A percentile compares a stretch with the other conserved stretches of the same genome.
These are phyloP conservation scores for Lanzia echinophila DNA, from an alignment of 2,329 filamentous ascomycete genomes.

Conservation along the genomic window DNA sequence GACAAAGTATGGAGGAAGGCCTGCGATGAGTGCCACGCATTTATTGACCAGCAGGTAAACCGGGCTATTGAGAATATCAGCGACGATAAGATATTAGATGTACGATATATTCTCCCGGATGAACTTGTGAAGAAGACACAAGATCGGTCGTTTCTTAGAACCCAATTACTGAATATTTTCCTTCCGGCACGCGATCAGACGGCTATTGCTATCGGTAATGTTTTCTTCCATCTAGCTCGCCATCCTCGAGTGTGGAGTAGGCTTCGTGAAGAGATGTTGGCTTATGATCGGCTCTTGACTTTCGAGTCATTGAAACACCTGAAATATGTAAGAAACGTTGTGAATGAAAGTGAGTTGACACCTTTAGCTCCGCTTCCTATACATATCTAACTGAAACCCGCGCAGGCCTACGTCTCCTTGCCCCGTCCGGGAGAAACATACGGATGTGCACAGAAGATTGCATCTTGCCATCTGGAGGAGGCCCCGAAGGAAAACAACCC, in stretches of 20 bases:
- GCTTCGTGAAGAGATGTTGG: background rate
- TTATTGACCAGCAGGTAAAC: background rate
- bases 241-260: background rate
- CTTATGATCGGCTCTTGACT: background rate
- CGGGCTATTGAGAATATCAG: background rate
- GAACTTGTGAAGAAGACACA: background rate
- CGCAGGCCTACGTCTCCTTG: background rate
- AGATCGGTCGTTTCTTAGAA: background rate
- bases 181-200: background rate
- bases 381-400: too few species aligned
- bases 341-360: slow-evolving; percentile 43
- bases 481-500: slow-evolving; percentile 17
- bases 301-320: slow-evolving; percentile 39
- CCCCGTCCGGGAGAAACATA: background rate
- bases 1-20: background rate
- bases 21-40: background rate
- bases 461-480: slow-evolving; percentile 20
- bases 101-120: background rate
- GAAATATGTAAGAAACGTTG: slow-evolving; percentile 46
- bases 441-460: background rate
- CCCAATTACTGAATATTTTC: background rate
- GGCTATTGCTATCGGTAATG: background rate
- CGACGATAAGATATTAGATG: background rate
- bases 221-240: background rate
- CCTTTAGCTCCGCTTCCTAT: too few species aligned